Percentiles rank a stretch among this genome's conserved stretches.
Evolutionary conservation across 169 alveolate genomes (phyloP).

Genomic region (Toxoplasma gondii): DNA sequence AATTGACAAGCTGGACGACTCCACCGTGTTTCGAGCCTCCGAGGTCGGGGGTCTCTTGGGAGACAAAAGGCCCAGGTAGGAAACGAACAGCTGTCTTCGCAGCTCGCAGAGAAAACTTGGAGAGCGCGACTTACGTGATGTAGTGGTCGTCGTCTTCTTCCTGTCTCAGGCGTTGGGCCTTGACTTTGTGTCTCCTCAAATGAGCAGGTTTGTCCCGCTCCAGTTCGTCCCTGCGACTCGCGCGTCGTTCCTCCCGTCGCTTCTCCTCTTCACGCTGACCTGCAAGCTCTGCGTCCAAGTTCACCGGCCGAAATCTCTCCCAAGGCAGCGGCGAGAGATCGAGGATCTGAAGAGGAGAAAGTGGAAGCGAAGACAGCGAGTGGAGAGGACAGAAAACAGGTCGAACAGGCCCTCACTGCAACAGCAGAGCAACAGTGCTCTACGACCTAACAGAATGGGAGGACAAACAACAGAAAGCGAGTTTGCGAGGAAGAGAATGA

Average conservation of each 20-base stretch:
- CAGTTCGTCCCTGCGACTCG: neutral
- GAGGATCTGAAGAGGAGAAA: neutral
- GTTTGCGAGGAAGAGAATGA: no score
- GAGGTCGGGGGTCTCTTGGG: no score
- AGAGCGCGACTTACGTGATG: neutral
- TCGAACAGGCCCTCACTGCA: neutral
- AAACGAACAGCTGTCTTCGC: no score
- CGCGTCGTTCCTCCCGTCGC: neutral
- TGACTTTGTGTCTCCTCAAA: constrained; percentile 40
- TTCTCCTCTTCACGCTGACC: neutral
- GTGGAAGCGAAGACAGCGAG: neutral
- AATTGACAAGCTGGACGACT: no score
- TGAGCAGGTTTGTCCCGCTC: constrained; percentile 56
- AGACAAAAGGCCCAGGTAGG: no score
- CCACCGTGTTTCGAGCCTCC: no score
- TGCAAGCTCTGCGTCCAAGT: neutral
- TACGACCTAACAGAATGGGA: no score
- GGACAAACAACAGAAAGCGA: no score
- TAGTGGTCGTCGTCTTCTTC: constrained; percentile 44
- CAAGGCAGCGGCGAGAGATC: neutral
- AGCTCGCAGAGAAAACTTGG: no score
- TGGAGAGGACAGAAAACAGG: neutral
- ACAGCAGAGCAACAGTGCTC: no score
- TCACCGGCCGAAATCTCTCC: neutral
- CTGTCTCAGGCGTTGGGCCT: constrained; percentile 53